phyloP scores from a whole-genome alignment of 176 grass and related monocot species.

The Miscanthus lutarioriparius region DNA sequence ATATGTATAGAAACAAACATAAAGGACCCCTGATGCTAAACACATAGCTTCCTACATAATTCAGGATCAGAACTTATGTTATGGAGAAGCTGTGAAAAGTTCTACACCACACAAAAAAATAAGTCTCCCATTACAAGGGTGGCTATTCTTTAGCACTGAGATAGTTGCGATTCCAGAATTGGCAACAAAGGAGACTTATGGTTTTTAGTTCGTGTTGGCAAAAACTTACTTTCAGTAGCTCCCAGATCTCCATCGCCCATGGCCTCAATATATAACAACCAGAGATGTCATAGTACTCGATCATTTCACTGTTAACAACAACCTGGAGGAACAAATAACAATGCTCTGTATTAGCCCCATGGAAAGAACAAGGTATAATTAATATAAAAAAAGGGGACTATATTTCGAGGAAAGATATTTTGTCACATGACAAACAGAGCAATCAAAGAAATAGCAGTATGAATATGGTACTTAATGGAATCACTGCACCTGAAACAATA shows the following conservation, averaged over 20 bases:
- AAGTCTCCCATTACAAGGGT: not conserved
- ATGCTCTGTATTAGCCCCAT: not conserved
- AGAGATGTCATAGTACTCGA: slow-evolving; percentile 97
- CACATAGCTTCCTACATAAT: not conserved
- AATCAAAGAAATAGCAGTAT: not conserved
- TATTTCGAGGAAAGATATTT: not conserved
- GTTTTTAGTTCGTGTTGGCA: not conserved
- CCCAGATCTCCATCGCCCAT: slow-evolving; percentile 89
- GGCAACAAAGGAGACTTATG: not conserved
- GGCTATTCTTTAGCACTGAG: not conserved
- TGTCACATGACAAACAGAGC: not conserved
- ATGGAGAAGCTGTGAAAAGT: not conserved
- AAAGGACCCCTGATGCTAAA: not conserved
- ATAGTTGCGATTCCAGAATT: slow-evolving; percentile 3
- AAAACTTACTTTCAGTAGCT: slow-evolving; percentile 66
- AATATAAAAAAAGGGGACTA: not conserved
- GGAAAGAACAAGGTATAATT: not conserved
- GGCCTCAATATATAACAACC: slow-evolving; percentile 95
- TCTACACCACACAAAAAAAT: not conserved
- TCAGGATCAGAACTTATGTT: not conserved
- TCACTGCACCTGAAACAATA: not conserved
- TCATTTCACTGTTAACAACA: slow-evolving; percentile 94
- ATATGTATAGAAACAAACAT: slow-evolving; percentile 6
- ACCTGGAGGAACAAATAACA: slow-evolving; percentile 49
- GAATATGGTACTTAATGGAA: not conserved